Conservation (phyloP, 352 stramenopile genomes). For the Globisporangium recalcitrans region DNA sequence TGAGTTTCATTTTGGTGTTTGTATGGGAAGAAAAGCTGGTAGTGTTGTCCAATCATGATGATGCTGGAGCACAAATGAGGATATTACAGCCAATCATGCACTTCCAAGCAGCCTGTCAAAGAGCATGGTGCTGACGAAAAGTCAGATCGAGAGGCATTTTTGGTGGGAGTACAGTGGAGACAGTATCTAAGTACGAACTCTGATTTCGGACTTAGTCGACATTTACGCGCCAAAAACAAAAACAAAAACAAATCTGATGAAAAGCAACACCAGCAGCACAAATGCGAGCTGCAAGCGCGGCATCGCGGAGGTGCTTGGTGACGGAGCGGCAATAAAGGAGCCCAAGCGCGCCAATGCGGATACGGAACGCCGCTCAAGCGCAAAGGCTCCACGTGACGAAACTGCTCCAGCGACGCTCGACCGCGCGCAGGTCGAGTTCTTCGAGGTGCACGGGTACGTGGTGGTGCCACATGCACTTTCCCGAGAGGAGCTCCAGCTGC, state of each 20-base stretch:
- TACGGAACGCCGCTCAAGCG: neutral
- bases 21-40: neutral
- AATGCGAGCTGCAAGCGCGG: neutral
- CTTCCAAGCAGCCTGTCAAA: neutral
- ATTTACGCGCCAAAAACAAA: neutral
- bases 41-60: neutral
- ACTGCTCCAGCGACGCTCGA: neutral
- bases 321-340: neutral
- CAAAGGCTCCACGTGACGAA: no score
- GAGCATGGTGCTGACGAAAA: neutral
- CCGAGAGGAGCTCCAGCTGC: slow-evolving; percentile 25
- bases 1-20: neutral
- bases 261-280: neutral
- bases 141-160: neutral
- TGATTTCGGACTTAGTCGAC: neutral
- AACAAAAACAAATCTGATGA: neutral
- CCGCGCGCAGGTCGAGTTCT: slow-evolving; percentile 1
- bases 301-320: neutral
- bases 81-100: neutral
- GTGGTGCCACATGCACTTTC: slow-evolving; percentile 34
- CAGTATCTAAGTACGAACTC: neutral
- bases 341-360: neutral
- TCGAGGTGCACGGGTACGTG: slow-evolving; percentile 19
- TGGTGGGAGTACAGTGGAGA: neutral
- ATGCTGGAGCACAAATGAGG: no score